Conservation (phyloP, 2,329 filamentous ascomycete genomes). For the Sordariomycetes sp. region DNA sequence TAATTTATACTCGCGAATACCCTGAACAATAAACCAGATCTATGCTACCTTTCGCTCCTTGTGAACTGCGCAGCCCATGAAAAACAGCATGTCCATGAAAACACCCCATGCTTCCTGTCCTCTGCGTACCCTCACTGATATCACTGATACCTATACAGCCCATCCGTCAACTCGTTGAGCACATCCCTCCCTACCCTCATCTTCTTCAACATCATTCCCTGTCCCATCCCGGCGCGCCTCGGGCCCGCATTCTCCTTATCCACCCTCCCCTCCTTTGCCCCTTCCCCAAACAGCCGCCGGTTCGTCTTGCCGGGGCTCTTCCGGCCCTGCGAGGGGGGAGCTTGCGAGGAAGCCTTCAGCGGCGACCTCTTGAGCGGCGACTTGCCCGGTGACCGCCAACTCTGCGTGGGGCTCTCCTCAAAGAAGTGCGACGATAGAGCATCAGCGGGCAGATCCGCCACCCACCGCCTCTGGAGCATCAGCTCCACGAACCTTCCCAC, state of each 20-base stretch:
- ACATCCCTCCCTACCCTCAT: slow-evolving; percentile 66
- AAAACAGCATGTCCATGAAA: neutral
- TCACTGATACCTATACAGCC: slow-evolving; percentile 17
- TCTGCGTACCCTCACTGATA: neutral
- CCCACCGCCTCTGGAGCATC: slow-evolving; percentile 71
- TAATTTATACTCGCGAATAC: neutral
- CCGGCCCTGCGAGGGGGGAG: slow-evolving; percentile 12
- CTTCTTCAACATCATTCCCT: slow-evolving; percentile 51
- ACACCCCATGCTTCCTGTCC: slow-evolving; percentile 3
- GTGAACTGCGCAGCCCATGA: neutral
- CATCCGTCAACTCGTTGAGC: slow-evolving; percentile 56
- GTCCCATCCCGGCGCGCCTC: slow-evolving; percentile 46
- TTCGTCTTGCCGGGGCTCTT: slow-evolving; percentile 4
- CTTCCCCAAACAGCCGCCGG: neutral
- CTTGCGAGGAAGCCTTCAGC: neutral
- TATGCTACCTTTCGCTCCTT: neutral
- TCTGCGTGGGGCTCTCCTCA: slow-evolving; percentile 43
- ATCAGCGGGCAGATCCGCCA: slow-evolving; percentile 57
- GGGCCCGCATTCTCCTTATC: slow-evolving; percentile 41
- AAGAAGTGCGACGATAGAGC: slow-evolving; percentile 61
- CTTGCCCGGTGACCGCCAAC: slow-evolving; percentile 19
- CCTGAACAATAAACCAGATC: neutral
- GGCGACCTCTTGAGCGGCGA: slow-evolving; percentile 6
- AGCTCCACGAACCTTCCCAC: slow-evolving; percentile 64
- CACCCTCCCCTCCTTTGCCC: neutral